A percentile compares a stretch with the other conserved stretches of the same genome.
These are phyloP conservation scores for Hirsutella thompsonii DNA, from an alignment of 2,329 filamentous ascomycete species.

Conservation along the genomic window DNA sequence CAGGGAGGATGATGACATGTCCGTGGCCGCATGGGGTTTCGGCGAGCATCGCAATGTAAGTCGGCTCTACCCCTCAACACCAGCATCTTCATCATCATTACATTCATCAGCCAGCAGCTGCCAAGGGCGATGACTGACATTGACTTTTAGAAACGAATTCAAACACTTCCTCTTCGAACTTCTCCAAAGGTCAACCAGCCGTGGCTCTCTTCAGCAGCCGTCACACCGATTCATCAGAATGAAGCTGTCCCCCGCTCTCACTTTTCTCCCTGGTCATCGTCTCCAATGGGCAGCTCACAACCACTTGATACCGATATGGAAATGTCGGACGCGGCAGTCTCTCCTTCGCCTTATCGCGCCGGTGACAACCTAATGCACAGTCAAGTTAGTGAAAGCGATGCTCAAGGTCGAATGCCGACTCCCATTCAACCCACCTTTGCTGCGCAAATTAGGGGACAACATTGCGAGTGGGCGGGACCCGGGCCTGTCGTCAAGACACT, in stretches of 20 bases:
- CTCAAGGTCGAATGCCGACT: conserved; percentile 16
- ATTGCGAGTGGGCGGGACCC: conserved; percentile 25
- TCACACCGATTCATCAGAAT: conserved; percentile 28
- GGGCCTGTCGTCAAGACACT: conserved; percentile 19
- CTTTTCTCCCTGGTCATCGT: conserved; percentile 20
- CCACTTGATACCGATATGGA: conserved; percentile 31
- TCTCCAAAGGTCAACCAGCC: conserved; percentile 23
- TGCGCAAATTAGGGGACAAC: conserved; percentile 39
- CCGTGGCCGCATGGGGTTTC: conserved; percentile 26
- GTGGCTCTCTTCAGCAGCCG: conserved; percentile 16
- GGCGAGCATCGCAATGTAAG: conserved; percentile 38
- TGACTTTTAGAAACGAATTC: conserved; percentile 36
- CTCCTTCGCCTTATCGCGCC: conserved; percentile 7
- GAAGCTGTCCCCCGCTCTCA: conserved; percentile 18
- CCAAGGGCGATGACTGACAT: background rate
- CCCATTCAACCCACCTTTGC: conserved; percentile 47
- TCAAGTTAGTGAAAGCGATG: background rate
- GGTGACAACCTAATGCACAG: conserved; percentile 5
- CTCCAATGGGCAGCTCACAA: conserved; percentile 7
- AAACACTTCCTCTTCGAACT: conserved; percentile 36
- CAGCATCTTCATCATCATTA: background rate
- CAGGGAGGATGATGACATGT: conserved; percentile 32
- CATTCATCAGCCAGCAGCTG: no score
- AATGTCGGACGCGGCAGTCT: conserved; percentile 26
- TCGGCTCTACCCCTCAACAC: background rate